A percentile compares a stretch with the other conserved stretches of the same genome.
These are phyloP conservation scores for Colletotrichum higginsianum DNA, from an alignment of 2,329 filamentous ascomycete genomes.

Conservation along the genomic window DNA sequence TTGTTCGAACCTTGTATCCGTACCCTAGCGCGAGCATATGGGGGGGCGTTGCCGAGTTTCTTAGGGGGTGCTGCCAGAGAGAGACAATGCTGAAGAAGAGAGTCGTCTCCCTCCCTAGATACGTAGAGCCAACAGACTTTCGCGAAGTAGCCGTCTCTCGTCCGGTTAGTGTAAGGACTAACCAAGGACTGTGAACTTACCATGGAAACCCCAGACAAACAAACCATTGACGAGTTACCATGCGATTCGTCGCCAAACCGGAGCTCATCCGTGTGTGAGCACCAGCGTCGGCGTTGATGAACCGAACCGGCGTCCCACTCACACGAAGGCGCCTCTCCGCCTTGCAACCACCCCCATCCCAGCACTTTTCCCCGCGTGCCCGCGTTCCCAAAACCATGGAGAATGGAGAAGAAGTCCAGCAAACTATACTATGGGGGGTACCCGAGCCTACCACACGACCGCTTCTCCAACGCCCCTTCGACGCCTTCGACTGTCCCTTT, in stretches of 20 bases:
- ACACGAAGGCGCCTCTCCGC: not conserved
- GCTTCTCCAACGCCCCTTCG: not conserved
- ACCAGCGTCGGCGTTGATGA: constrained; percentile 25
- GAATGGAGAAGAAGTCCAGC: constrained; percentile 39
- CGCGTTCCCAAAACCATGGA: constrained; percentile 31
- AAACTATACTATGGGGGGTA: not conserved
- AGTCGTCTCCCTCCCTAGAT: too few relatives aligned
- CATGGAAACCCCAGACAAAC: not conserved
- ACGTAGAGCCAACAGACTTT: constrained; percentile 24
- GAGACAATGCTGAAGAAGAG: too few relatives aligned
- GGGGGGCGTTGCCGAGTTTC: too few relatives aligned
- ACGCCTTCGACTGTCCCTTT: not conserved
- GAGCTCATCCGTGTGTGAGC: not conserved
- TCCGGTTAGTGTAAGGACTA: too few relatives aligned
- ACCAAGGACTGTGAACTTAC: too few relatives aligned
- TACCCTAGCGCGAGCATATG: too few relatives aligned
- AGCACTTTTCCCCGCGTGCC: constrained; percentile 37
- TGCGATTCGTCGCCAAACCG: constrained; percentile 1
- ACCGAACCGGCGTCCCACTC: constrained; percentile 20
- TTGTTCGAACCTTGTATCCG: too few relatives aligned
- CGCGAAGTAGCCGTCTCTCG: not conserved
- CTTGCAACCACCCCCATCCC: constrained; percentile 1
- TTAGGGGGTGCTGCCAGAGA: too few relatives aligned
- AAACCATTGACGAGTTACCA: not conserved
- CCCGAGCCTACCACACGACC: not conserved